phyloP scores from a whole-genome alignment of 2,329 filamentous ascomycete species.

The Fonsecaea erecta region DNA sequence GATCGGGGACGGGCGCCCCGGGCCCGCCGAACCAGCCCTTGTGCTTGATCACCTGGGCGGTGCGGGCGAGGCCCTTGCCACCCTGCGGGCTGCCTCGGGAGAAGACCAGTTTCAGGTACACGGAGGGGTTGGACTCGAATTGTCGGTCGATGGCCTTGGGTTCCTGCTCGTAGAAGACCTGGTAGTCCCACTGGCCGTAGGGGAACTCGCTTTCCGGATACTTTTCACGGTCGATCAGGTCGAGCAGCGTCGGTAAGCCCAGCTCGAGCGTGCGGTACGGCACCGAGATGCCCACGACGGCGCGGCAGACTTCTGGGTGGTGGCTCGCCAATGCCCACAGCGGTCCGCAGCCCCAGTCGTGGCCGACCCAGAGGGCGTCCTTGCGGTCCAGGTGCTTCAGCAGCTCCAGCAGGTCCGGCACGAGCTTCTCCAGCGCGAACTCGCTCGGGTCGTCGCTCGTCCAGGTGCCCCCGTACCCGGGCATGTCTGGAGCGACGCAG shows the following conservation, averaged over 20 bases:
- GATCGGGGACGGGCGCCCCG: constrained; percentile 16
- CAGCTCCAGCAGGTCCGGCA: constrained; percentile 22
- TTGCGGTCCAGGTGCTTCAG: constrained; percentile 24
- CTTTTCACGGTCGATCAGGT: constrained; percentile 48
- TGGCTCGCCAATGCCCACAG: constrained; percentile 27
- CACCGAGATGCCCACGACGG: constrained; percentile 41
- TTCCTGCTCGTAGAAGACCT: constrained; percentile 27
- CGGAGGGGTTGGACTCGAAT: constrained; percentile 21
- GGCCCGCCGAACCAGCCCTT: constrained; percentile 29
- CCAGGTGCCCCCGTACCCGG: constrained; percentile 44
- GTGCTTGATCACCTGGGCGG: constrained; percentile 37
- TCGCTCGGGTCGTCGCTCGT: constrained; percentile 17
- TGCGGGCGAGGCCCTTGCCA: constrained; percentile 6
- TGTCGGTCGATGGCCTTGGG: constrained; percentile 10
- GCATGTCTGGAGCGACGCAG: constrained; percentile 47
- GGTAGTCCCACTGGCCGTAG: constrained; percentile 33
- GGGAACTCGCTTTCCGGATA: constrained; percentile 52
- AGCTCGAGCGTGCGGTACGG: constrained; percentile 51
- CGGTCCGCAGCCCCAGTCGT: constrained; percentile 35
- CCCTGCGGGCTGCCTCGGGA: constrained; percentile 1
- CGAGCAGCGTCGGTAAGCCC: constrained; percentile 46
- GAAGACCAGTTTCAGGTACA: constrained; percentile 17
- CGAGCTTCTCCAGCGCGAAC: constrained; percentile 25
- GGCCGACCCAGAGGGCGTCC: constrained; percentile 36
- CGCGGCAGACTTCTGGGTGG: constrained; percentile 27